Evolutionary conservation across 495 filamentous ascomycete species (phyloP).

Genomic region (Podospora tetraspora): DNA sequence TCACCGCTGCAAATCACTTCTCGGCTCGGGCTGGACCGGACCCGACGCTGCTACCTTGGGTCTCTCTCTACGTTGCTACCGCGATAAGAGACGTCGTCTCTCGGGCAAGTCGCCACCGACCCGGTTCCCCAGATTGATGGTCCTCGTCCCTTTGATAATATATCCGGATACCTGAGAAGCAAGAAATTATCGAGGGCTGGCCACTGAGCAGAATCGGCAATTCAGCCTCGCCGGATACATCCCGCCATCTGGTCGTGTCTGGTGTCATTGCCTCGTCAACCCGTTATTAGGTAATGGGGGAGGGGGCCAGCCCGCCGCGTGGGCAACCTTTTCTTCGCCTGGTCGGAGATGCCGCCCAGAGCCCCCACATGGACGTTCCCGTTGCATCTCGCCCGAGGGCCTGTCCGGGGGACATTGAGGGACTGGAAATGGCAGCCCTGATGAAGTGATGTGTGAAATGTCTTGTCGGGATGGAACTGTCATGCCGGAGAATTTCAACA

Average conservation of each 20-base stretch:
- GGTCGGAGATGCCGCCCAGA: not conserved
- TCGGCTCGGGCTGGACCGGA: conserved; percentile 10
- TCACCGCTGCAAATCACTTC: not conserved
- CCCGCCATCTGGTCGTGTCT: not conserved
- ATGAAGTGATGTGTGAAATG: not conserved
- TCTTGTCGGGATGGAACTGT: not conserved
- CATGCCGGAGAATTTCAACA: not conserved
- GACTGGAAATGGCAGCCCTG: not conserved
- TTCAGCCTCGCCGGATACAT: conserved; percentile 18
- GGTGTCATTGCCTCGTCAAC: not conserved
- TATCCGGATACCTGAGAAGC: conserved; percentile 1
- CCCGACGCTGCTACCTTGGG: conserved; percentile 1
- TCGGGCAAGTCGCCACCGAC: not conserved
- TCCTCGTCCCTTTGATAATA: not conserved
- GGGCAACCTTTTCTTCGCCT: not conserved
- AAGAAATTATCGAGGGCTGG: not conserved
- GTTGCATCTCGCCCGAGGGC: not conserved
- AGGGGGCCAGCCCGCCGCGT: not conserved
- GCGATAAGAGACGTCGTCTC: not conserved
- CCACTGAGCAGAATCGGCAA: conserved; percentile 9
- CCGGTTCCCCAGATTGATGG: not conserved
- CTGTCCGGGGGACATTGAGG: not conserved
- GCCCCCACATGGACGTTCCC: not conserved
- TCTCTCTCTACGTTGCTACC: not conserved
- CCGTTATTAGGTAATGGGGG: conserved; percentile 14